Base-by-base conservation (phyloP, 345 rosid species). In the Eucalyptus curtisii region DNA sequence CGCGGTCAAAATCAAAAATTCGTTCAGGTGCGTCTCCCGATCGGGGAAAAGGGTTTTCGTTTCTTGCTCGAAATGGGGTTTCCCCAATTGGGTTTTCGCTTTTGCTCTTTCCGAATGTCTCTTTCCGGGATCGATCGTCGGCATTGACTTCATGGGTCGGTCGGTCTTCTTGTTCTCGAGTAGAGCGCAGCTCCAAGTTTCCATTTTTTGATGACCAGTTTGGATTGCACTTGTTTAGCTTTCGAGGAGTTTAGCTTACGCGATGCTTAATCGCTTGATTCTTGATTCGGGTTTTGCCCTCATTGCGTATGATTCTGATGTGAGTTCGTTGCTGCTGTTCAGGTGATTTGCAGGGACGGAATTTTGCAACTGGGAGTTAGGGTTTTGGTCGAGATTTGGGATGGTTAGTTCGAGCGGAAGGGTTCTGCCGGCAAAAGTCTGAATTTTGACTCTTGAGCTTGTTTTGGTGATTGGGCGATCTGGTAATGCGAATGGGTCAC, bases 401-500 rank as follows among this genome's bases (percentile, higher is more conserved):
- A 71, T 71, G 45, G 25, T 20, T 37, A 9, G 49, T 59, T 87
- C 24, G 48, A 30, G 55, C 13, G 12, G 13, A 19, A 64, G 81
- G 82, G 66, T 87, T 91, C 86, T 5, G 44, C 87, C 84, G 71
- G 33, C 42, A 64, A 59, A 87, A 86, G 88, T 86, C 33, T 87
- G 89, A 61, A 33, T 90, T 86, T 79, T 89, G 52, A 48, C 66
- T 64, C 90, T 88, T 66, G 89, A 76, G 87, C 59, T 90, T 91
- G 87, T 52, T 66, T 87, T 59, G 66, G 85, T 90, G 89, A 86
- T 88, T 82, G 52, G 79, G 79, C 87, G 86, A 90, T 91, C 89
- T 15, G 81, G 87, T 86, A 64, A 52, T 47, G 89, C 68, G 89
- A 86, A 95, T 93, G 95, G 86, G 88, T 89, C 90, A 90, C n/a